Evolutionary conservation across 1,284 basidiomycete genomes (phyloP), one percentile per base, ranked within the genome.

Genomic region (Trametes hirsuta): DNA sequence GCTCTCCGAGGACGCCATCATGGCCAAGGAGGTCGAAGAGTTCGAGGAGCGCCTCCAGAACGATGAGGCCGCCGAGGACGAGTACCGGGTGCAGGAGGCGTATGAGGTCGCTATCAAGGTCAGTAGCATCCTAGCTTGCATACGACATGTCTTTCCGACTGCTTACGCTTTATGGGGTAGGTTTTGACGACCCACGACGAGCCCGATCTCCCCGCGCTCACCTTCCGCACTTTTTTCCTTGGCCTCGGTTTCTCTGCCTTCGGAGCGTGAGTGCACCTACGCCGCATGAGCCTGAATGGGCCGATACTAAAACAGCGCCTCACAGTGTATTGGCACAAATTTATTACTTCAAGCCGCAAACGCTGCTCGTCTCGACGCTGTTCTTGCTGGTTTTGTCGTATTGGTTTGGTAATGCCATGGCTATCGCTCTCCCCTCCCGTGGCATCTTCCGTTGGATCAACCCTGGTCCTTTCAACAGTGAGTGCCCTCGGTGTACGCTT

Each of bases 401-500:
- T 58, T 74, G 75, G 70, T 68, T 76, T 39, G 75, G 77, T 2
- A 73, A 74, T 56, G 67, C 53, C 21, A 72, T 76, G 74, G 70
- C 71, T 37, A 68, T 66, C 18, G 53, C 68, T 25, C 66, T 77
- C 8, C 76, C 77, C 1, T 68, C 67, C 5, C 63, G 61, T 14
- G 77, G 77, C 9, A 55, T 71, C 46, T 77, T 76, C 69, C 59
- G 69, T 14, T 77, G 68, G 56, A 66, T 82, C 56, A 79, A 80
- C 57, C 78, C 79, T 1, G 79, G 79, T 0, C 77, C 78, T 4
- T 81, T 81, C 71, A 77, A 77, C 68, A 79, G 72, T 74, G 42
- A 55, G 72, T 64, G 2, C 15, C 6, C 6, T 41, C 4, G 14
- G n/a, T n/a, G 22, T 52, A 12, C 11, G 22, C 12, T 51, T n/a